Percentiles rank a stretch among this genome's conserved stretches.
Conservation (phyloP, 352 stramenopile species). For the Globisporangium recalcitrans region DNA sequence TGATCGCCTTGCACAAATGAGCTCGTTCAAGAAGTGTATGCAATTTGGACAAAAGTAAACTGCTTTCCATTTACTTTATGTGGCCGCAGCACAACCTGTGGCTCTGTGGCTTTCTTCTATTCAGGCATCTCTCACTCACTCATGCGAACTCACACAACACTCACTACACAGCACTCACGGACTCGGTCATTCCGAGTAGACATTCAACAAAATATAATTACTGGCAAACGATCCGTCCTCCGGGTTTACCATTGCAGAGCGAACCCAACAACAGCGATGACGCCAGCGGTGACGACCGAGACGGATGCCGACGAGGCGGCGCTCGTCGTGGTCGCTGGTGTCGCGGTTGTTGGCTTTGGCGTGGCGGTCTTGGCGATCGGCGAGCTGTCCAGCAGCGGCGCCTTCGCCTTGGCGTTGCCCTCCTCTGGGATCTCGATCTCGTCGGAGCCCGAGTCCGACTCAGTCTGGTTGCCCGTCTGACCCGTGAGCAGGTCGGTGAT, state of each 20-base stretch:
- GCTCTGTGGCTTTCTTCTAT: not conserved
- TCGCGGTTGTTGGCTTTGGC: slow-evolving; percentile 3
- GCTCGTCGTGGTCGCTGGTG: slow-evolving; percentile 8
- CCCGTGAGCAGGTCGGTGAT: slow-evolving; percentile 48
- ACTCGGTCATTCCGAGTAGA: too few species aligned
- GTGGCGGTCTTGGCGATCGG: slow-evolving; percentile 3
- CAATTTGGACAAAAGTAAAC: not conserved
- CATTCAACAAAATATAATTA: slow-evolving; percentile 1
- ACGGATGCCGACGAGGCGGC: slow-evolving; percentile 3
- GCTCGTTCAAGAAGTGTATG: too few species aligned
- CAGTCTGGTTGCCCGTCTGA: slow-evolving; percentile 57
- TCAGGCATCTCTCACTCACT: too few species aligned
- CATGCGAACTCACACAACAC: not conserved
- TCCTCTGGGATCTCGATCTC: slow-evolving; percentile 10
- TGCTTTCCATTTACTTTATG: not conserved
- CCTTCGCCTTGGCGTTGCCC: slow-evolving; percentile 7
- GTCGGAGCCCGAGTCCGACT: slow-evolving; percentile 20
- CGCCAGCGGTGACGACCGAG: slow-evolving; percentile 1
- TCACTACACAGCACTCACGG: not conserved
- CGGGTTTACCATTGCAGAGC: slow-evolving; percentile 13
- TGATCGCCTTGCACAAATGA: too few species aligned
- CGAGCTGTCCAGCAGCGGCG: slow-evolving; percentile 11
- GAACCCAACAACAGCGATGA: slow-evolving; percentile 1
- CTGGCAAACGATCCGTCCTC: not conserved
- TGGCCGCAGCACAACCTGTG: not conserved